Percentiles rank a stretch among this genome's conserved stretches.
Evolutionary conservation across 164 flowering plant genomes (phyloP).

Genomic region (Tinospora cordifolia): DNA sequence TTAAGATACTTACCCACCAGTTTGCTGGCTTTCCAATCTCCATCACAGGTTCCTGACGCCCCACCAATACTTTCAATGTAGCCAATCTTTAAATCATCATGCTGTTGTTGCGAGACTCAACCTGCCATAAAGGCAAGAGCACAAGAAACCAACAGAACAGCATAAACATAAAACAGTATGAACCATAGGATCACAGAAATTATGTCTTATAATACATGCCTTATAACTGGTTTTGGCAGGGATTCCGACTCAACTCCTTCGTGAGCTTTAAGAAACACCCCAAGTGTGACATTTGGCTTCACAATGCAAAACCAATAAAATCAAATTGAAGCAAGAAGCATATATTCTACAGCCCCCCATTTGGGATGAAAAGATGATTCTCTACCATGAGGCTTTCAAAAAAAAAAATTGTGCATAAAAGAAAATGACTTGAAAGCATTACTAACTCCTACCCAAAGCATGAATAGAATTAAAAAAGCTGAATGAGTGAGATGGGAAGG

Average conservation of each 20-base stretch:
- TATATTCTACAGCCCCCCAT: not conserved
- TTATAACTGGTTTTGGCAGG: conserved; percentile 40
- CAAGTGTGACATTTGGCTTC: conserved; percentile 41
- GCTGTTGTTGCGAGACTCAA: conserved; percentile 36
- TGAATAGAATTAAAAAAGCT: not conserved
- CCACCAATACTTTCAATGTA: not conserved
- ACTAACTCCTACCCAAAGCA: not conserved
- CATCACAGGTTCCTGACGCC: not conserved
- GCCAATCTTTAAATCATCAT: conserved; percentile 13
- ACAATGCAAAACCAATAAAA: conserved; percentile 17
- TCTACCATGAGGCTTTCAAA: not conserved
- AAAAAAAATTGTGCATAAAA: not conserved
- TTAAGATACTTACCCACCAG: conserved; percentile 27
- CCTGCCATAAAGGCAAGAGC: conserved; percentile 25
- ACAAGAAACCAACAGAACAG: conserved; percentile 18
- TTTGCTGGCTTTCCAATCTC: conserved; percentile 37
- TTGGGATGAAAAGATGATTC: not conserved
- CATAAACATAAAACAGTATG: conserved; percentile 27
- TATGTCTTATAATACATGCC: conserved; percentile 33
- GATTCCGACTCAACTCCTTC: conserved; percentile 31
- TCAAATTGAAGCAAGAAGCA: not conserved
- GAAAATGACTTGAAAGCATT: not conserved
- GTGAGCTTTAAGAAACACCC: conserved; percentile 26
- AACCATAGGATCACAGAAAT: not conserved
- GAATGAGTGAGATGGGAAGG: no score